Percentiles rank a stretch among this genome's conserved stretches.
These are phyloP conservation scores for Bretschneidera sinensis DNA, from an alignment of 345 rosid genomes.

Conservation along the genomic window DNA sequence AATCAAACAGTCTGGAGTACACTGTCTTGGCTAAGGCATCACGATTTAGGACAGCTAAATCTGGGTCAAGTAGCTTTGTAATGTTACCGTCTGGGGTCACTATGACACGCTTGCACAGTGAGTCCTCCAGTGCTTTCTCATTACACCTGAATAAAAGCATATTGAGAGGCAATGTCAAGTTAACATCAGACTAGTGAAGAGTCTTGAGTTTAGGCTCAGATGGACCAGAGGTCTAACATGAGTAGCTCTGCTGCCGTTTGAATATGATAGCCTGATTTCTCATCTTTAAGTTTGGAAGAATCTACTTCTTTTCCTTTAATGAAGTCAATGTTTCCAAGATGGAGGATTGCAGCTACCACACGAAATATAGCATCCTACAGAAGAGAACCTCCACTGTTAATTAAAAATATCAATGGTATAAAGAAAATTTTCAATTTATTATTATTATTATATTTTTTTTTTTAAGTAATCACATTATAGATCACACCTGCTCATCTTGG, in stretches of 20 bases:
- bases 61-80: slow-evolving; percentile 68
- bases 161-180: background rate
- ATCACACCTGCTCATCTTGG: slow-evolving; percentile 53
- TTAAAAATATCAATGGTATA: background rate
- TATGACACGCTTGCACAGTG: slow-evolving; percentile 73
- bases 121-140: slow-evolving; percentile 61
- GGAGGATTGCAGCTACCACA: slow-evolving; percentile 71
- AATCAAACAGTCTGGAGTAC: slow-evolving; percentile 68
- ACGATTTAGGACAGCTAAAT: slow-evolving; percentile 45
- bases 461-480: background rate
- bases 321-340: slow-evolving; percentile 68
- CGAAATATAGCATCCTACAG: slow-evolving; percentile 68
- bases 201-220: background rate
- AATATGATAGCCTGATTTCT: slow-evolving; percentile 54
- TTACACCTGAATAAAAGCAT: slow-evolving; percentile 42
- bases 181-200: background rate
- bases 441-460: background rate
- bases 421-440: background rate
- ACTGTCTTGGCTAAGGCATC: slow-evolving; percentile 76
- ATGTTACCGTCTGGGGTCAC: slow-evolving; percentile 75
- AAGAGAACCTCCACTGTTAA: slow-evolving; percentile 9
- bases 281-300: slow-evolving; percentile 70
- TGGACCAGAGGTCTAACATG: slow-evolving; percentile 24
- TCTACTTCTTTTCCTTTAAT: slow-evolving; percentile 62
- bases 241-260: slow-evolving; percentile 63